Conservation (phyloP, 148 eudicot genomes). For the Rhododendron williamsianum region DNA sequence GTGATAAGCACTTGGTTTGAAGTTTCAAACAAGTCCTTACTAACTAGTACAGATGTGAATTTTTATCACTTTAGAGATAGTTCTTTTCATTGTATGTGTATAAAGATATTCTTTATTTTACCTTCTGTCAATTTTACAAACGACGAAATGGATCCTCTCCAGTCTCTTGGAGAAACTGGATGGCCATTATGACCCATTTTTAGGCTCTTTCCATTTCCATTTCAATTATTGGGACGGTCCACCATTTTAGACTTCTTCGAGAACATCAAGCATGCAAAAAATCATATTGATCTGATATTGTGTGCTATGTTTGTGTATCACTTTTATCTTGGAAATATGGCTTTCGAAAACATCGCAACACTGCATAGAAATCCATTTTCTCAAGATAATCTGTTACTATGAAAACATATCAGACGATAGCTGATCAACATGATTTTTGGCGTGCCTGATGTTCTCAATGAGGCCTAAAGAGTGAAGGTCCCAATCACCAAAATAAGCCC, state of each 20-base stretch:
- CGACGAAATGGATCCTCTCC: background rate
- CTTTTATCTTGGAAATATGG: background rate
- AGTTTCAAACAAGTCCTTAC: background rate
- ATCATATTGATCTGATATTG: background rate
- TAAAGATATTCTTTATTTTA: background rate
- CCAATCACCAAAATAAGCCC: background rate
- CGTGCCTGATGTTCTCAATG: background rate
- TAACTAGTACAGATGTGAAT: background rate
- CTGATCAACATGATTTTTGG: background rate
- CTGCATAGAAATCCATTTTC: background rate
- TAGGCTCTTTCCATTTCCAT: background rate
- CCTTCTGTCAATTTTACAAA: background rate
- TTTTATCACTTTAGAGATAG: background rate
- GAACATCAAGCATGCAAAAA: background rate
- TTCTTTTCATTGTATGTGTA: background rate
- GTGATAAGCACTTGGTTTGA: background rate
- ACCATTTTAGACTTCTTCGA: background rate
- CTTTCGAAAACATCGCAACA: background rate
- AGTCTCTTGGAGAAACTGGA: background rate
- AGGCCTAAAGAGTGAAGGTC: background rate
- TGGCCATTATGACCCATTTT: background rate
- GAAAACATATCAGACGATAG: background rate
- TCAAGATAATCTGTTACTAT: background rate
- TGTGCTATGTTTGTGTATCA: background rate
- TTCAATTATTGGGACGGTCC: background rate